Percentiles rank a stretch among this genome's conserved stretches.
Conservation (phyloP, 2,329 filamentous ascomycete species). For the Phyllosticta paracitricarpa region DNA sequence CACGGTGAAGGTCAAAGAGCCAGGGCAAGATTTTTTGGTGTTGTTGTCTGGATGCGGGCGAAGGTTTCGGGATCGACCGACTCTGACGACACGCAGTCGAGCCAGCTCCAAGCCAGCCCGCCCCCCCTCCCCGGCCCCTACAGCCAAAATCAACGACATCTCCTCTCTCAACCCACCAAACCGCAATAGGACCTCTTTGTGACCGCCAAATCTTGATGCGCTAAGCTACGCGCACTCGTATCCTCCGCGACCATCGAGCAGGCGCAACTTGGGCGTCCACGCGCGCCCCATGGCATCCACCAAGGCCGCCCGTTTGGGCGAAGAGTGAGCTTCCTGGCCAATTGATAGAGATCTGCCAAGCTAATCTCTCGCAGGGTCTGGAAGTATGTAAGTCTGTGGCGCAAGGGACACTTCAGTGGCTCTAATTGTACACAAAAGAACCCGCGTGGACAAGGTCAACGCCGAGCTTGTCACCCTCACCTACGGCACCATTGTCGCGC, state of each 20-base stretch:
- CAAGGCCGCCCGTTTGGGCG: slow-evolving; percentile 60
- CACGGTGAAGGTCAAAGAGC: not conserved
- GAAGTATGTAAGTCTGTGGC: slow-evolving; percentile 57
- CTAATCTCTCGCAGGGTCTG: slow-evolving; percentile 56
- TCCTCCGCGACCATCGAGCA: slow-evolving; percentile 8
- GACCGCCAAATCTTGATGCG: slow-evolving; percentile 1
- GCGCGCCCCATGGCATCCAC: slow-evolving; percentile 42
- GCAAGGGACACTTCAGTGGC: not conserved
- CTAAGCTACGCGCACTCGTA: not conserved
- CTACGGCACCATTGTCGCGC: slow-evolving; percentile 93
- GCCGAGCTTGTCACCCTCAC: slow-evolving; percentile 94
- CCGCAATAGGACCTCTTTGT: not conserved
- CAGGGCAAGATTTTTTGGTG: not conserved
- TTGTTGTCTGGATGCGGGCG: not conserved
- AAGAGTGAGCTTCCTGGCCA: slow-evolving; percentile 51
- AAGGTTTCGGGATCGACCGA: slow-evolving; percentile 8
- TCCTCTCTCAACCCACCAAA: not conserved
- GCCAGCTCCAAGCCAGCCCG: not conserved
- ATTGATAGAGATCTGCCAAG: slow-evolving; percentile 11
- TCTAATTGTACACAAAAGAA: slow-evolving; percentile 44
- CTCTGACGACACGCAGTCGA: not conserved
- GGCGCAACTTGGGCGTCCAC: slow-evolving; percentile 6
- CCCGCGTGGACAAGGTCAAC: slow-evolving; percentile 93
- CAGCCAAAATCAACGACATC: not conserved
- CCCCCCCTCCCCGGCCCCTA: not conserved